Conservation (phyloP, 1,139 yeast genomes). For the Suhomyces bokatorum region DNA sequence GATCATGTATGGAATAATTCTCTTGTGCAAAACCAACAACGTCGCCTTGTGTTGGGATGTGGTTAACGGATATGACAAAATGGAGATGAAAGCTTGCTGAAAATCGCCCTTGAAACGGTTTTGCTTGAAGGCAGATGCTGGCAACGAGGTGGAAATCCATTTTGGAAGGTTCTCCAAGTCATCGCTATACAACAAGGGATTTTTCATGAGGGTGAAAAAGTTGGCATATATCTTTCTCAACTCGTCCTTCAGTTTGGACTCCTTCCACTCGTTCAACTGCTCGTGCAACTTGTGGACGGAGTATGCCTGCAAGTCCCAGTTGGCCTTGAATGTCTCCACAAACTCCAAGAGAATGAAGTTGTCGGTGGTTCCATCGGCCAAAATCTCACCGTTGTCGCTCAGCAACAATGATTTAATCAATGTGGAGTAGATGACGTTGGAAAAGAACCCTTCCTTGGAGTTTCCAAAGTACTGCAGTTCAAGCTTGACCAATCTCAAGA, state of each 20-base stretch:
- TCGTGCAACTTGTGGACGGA: slow-evolving; percentile 46
- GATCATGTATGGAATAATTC: slow-evolving; percentile 77
- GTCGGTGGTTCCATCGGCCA: slow-evolving; percentile 49
- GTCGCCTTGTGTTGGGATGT: slow-evolving; percentile 69
- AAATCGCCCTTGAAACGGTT: slow-evolving; percentile 63
- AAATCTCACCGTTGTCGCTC: slow-evolving; percentile 38
- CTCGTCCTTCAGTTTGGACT: slow-evolving; percentile 18
- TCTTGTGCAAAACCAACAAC: slow-evolving; percentile 71
- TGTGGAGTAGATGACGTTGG: slow-evolving; percentile 53
- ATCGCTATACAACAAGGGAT: slow-evolving; percentile 25
- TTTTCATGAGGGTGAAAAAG: slow-evolving; percentile 39
- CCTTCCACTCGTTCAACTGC: slow-evolving; percentile 25
- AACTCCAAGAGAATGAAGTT: slow-evolving; percentile 64
- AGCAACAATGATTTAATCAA: slow-evolving; percentile 48
- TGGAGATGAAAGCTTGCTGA: slow-evolving; percentile 65
- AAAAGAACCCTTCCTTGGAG: slow-evolving; percentile 56
- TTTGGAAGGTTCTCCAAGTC: slow-evolving; percentile 35
- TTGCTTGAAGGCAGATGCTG: slow-evolving; percentile 54
- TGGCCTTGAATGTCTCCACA: slow-evolving; percentile 49
- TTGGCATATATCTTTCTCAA: slow-evolving; percentile 37
- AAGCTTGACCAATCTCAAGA: slow-evolving; percentile 59
- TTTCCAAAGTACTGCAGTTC: slow-evolving; percentile 58
- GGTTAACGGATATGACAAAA: slow-evolving; percentile 51
- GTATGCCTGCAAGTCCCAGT: slow-evolving; percentile 69
- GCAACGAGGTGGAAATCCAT: slow-evolving; percentile 45